Base-by-base conservation (phyloP, 2,329 filamentous ascomycete genomes). In the Ophiosphaerella korrae region DNA sequence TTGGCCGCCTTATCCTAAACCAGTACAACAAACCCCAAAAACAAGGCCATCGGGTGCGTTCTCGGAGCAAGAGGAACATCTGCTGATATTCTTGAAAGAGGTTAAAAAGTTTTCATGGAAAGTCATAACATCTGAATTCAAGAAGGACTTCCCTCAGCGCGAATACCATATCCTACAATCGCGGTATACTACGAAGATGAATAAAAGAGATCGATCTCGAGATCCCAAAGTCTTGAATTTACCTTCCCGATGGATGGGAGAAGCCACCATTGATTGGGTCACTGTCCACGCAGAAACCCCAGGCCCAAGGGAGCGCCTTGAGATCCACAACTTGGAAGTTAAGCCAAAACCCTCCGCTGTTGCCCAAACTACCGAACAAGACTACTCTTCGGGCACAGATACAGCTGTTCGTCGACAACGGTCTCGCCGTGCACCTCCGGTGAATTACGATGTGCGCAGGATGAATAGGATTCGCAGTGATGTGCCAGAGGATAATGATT, bases 71-170 rank as follows among this genome's bases (percentile, higher is more conserved):
- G 63, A 70, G 39, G 62, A 70, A 13, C 61, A 70, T 23, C 53
- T 74, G 7, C 57, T 80, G 0, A 71, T 75, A 5, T 72, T 72
- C 32, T 45, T 79, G 4, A 78, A 74, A 41, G 75, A 78, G 45
- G 72, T 74, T 0, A 71, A 75, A 32, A 57, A 60, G 6, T 51
- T 67, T 3, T 50, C 52, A 7, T 79, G 76, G 75, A 46, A 58
- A 2, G 57, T 71, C 1, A 76, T 79, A 7, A 61, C 63, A 0
- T 33, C 50, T 5, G 60, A 61, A 33, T 70, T 61, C 11, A 50
- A 58, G 23, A 48, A 34, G 2, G 60, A 73, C 24, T 74, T 76
- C 41, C 63, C 70, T 1, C 52, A 60, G 9, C 65, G 77, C 3
- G 64, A 45, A 8, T 61, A 61, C 11, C 16, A 35, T 3, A 53